These are phyloP conservation scores for Blastobotrys capitulatus DNA, from an alignment of 1,139 yeast species.

Conservation along the genomic window DNA sequence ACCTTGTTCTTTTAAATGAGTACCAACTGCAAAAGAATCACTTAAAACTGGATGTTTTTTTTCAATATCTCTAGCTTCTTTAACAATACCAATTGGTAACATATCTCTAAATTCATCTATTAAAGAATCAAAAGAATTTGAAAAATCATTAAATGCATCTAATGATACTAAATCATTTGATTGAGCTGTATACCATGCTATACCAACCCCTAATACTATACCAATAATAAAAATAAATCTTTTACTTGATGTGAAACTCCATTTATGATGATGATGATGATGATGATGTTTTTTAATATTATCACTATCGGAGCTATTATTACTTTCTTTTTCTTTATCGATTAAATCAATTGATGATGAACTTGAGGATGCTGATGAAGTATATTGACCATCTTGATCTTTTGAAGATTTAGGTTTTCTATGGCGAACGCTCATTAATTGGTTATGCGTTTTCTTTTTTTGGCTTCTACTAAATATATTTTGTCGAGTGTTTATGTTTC, in stretches of 20 bases:
- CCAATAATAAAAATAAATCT: slow-evolving; percentile 47
- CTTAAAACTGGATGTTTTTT: slow-evolving; percentile 34
- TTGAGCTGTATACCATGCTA: slow-evolving; percentile 62
- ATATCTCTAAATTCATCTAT: slow-evolving; percentile 32
- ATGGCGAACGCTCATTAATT: neutral
- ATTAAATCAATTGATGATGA: neutral
- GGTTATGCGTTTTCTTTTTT: no score
- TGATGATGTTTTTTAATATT: neutral
- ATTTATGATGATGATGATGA: neutral
- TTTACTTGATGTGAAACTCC: slow-evolving; percentile 21
- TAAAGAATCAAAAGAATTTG: slow-evolving; percentile 41
- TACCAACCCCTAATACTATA: slow-evolving; percentile 59
- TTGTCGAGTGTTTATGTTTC: no score
- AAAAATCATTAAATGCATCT: slow-evolving; percentile 52
- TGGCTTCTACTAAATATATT: no score
- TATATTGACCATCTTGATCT: neutral
- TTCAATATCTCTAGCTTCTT: slow-evolving; percentile 54
- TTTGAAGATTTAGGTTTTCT: neutral
- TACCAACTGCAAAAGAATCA: slow-evolving; percentile 86
- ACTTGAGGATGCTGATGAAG: neutral
- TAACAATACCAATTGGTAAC: slow-evolving; percentile 60
- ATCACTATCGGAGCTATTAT: neutral
- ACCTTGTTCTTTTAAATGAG: slow-evolving; percentile 52
- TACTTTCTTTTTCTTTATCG: neutral
- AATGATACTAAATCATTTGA: slow-evolving; percentile 35